Conservation (phyloP, 306 rosid genomes). For the Cyclanthera cordifolia region DNA sequence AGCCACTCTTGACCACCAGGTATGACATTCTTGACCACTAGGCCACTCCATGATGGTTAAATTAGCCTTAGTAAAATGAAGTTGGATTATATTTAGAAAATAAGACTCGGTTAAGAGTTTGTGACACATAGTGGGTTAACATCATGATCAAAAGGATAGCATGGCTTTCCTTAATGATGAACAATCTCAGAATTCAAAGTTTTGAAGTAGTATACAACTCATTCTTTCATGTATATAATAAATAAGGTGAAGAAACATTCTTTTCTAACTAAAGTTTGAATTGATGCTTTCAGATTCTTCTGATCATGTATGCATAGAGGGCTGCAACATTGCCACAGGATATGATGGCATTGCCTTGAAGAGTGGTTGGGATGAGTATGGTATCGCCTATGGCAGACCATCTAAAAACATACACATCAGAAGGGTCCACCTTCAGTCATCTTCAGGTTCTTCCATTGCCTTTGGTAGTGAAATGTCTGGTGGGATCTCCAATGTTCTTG, state of each 20-base stretch:
- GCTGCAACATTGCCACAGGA: constrained; percentile 56
- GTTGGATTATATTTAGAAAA: no score
- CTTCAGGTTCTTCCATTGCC: constrained; percentile 62
- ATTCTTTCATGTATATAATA: background rate
- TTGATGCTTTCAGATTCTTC: constrained; percentile 68
- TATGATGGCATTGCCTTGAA: constrained; percentile 76
- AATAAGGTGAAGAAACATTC: background rate
- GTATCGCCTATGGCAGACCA: constrained; percentile 81
- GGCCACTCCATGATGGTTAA: no score
- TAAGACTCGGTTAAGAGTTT: no score
- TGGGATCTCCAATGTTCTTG: constrained; percentile 66
- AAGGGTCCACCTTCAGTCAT: constrained; percentile 53
- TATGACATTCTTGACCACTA: no score
- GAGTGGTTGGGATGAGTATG: constrained; percentile 99
- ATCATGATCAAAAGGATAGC: no score
- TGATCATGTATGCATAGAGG: constrained; percentile 78
- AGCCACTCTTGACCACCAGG: no score
- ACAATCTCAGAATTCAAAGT: no score
- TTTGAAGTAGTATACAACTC: background rate
- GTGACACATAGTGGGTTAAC: no score
- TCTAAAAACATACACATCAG: constrained; percentile 65
- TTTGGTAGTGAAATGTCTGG: constrained; percentile 98
- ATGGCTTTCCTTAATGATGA: no score
- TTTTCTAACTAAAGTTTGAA: constrained; percentile 1
- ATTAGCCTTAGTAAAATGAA: no score